Conservation (phyloP, 805 yeast species). For the Saturnispora diversa region DNA sequence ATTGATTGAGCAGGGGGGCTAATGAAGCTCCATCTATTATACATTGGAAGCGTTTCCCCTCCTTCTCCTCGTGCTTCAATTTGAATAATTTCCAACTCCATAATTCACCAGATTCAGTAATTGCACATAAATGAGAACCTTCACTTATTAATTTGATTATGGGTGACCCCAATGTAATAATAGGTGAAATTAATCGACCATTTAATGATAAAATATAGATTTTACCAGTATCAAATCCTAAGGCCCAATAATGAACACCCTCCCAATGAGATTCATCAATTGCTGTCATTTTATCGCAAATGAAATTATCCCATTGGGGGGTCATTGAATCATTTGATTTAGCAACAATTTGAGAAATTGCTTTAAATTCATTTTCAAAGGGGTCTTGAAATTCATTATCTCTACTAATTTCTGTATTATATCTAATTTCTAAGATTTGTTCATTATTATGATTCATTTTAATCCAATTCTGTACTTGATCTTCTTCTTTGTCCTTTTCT, state of each 20-base stretch:
- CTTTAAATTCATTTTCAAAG: constrained; percentile 30
- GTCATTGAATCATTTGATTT: background rate
- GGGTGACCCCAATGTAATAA: constrained; percentile 44
- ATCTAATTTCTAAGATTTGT: constrained; percentile 20
- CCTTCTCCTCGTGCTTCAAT: too few relatives aligned
- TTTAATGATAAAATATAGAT: constrained; percentile 37
- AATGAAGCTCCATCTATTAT: constrained; percentile 40
- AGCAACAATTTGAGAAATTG: constrained; percentile 22
- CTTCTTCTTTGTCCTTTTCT: too few relatives aligned
- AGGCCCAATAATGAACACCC: constrained; percentile 45
- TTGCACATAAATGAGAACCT: constrained; percentile 31
- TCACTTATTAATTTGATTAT: constrained; percentile 33
- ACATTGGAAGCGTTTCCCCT: constrained; percentile 20
- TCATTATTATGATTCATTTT: constrained; percentile 12
- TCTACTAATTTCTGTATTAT: constrained; percentile 9
- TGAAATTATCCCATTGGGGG: constrained; percentile 34
- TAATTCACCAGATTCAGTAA: constrained; percentile 45
- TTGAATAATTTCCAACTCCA: constrained; percentile 39
- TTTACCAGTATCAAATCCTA: constrained; percentile 53
- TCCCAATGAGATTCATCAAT: constrained; percentile 27
- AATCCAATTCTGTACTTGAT: too few relatives aligned
- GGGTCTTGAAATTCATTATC: constrained; percentile 22
- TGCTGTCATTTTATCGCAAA: constrained; percentile 34
- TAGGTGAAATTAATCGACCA: constrained; percentile 41
- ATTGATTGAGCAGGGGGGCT: constrained; percentile 44